Percentiles rank a stretch among this genome's conserved stretches.
These are phyloP conservation scores for Cinnamomum chago DNA, from an alignment of 164 flowering plant species.

Conservation along the genomic window DNA sequence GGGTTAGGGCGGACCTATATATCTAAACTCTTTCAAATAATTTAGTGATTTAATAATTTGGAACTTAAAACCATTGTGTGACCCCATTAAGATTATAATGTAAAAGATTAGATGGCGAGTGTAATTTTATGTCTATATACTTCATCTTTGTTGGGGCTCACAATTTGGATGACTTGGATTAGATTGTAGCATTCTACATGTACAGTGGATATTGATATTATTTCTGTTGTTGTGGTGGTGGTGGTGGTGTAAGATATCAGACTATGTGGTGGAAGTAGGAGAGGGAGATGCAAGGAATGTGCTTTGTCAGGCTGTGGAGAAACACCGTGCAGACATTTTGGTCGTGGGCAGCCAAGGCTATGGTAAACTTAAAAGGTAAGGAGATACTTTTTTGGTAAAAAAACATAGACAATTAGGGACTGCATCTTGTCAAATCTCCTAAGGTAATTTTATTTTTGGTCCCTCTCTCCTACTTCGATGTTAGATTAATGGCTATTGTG, in stretches of 20 bases:
- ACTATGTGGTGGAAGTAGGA: conserved; percentile 24
- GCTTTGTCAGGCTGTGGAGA: conserved; percentile 52
- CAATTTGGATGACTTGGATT: not conserved
- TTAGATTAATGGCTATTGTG: too few species aligned
- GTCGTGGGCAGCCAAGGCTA: conserved; percentile 70
- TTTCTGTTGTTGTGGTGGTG: not conserved
- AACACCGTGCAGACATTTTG: conserved; percentile 42
- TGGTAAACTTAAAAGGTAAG: conserved; percentile 60
- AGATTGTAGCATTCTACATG: not conserved
- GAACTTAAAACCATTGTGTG: not conserved
- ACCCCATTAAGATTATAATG: not conserved
- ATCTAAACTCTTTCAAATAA: not conserved
- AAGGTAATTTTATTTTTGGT: too few species aligned
- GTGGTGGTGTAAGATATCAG: conserved; percentile 25
- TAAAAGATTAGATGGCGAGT: not conserved
- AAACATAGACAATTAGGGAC: too few species aligned
- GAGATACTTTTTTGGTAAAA: conserved; percentile 25
- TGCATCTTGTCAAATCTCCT: too few species aligned
- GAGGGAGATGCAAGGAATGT: conserved; percentile 66
- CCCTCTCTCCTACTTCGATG: too few species aligned
- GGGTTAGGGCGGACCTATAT: not conserved
- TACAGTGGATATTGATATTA: not conserved
- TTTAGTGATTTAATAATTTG: not conserved
- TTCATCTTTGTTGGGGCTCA: too few species aligned
- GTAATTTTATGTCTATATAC: too few species aligned